Evolutionary conservation across 2,329 filamentous ascomycete genomes (phyloP), one percentile per base, ranked within the genome.

Genomic region (Ilyonectria robusta): DNA sequence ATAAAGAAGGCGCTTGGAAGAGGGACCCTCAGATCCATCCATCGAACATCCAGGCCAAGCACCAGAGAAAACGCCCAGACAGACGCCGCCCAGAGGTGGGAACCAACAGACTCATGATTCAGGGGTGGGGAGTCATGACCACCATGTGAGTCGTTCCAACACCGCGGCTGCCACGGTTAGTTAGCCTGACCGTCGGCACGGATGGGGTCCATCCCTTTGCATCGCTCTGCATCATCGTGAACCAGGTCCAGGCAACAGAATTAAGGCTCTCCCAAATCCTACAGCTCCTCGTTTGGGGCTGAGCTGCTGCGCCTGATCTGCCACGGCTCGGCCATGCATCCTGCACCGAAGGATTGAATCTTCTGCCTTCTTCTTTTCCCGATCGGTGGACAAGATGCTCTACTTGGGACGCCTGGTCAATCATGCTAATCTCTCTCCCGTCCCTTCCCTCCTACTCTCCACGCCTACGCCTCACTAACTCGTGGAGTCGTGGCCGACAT

Each of bases 241-340:
- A 57, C 62, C 51, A 29, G 51, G 7, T 47, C 62, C 26, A 61
- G 62, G 62, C 62, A 60, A 31, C 62, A 61, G 51, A 60, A 61
- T 65, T 60, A 61, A 19, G 33, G n/a, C 13, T 54, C 47, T 15
- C 21, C 13, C 11, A 21, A 46, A 48, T 31, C 42, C 42, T 35
- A 7, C 15, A 13, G 15, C 42, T 8, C n/a, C 15, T 33, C 8
- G 31, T 33, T 23, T 53, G 50, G 33, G 50, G 50, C 50, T 53
- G 48, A 31, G 17, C 17, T 29, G 29, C 48, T 19, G 17, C 29
- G 29, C 48, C 23, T 31, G 26, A 33, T 51, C 29, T 51, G 17
- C 3, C 26, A 17, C 46, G 11, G 46, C 46, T 48, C 21, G 23
- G 23, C 21, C 6, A 19, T 37, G 50, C 50, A 53, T 53, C 48